phyloP scores from a whole-genome alignment of 2,329 filamentous ascomycete species.

The Aspergillus unguis region DNA sequence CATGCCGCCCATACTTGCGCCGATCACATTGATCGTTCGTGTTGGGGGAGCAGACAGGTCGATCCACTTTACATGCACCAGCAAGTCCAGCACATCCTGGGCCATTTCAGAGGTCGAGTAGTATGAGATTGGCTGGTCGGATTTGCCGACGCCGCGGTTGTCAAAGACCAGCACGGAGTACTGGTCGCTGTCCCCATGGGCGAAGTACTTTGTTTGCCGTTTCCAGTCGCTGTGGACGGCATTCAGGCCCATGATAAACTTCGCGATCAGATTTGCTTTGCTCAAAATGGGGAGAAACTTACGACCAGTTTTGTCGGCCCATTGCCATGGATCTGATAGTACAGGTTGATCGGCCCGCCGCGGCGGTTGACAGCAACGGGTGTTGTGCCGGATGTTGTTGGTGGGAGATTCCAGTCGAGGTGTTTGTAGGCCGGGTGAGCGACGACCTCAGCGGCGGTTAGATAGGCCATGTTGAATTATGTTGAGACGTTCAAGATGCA shows the following conservation, averaged over 20 bases:
- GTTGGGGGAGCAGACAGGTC: conserved; percentile 30
- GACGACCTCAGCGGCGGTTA: conserved; percentile 32
- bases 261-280: conserved; percentile 1
- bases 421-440: conserved; percentile 32
- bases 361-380: conserved; percentile 62
- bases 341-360: conserved; percentile 70
- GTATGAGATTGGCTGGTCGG: conserved; percentile 70
- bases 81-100: conserved; percentile 67
- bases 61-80: conserved; percentile 68
- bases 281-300: conserved; percentile 38
- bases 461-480: conserved; percentile 18
- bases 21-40: conserved; percentile 64
- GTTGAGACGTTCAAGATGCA: not conserved
- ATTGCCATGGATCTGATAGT: conserved; percentile 76
- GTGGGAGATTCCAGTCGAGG: conserved; percentile 52
- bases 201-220: conserved; percentile 77
- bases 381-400: conserved; percentile 59
- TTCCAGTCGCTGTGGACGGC: conserved; percentile 70
- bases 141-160: conserved; percentile 79
- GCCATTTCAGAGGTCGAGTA: conserved; percentile 88
- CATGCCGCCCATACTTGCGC: conserved; percentile 87
- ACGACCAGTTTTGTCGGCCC: conserved; percentile 71
- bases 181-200: conserved; percentile 62
- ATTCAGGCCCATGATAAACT: conserved; percentile 81
- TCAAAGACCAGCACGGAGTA: conserved; percentile 77